A percentile compares a stretch with the other conserved stretches of the same genome.
phyloP scores from a whole-genome alignment of 164 flowering plant species.

The Echeveria elegans region DNA sequence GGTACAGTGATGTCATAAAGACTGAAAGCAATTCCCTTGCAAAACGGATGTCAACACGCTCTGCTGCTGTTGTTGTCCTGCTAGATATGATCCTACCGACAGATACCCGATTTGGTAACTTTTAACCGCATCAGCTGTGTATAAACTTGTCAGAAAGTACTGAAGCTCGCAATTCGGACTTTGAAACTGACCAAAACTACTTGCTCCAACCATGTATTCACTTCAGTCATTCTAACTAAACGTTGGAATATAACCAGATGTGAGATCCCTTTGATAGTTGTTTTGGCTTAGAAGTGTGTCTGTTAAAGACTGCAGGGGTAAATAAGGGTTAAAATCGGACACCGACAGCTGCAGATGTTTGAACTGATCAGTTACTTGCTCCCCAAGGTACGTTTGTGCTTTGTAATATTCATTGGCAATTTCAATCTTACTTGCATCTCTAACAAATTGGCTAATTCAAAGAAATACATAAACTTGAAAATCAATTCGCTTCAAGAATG shows the following conservation, averaged over 20 bases:
- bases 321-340: not conserved
- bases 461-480: not conserved
- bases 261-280: not conserved
- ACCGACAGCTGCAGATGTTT: not conserved
- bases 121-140: not conserved
- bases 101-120: not conserved
- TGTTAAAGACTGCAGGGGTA: not conserved
- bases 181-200: not conserved
- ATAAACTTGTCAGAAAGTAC: not conserved
- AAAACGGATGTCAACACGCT: not conserved
- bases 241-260: not conserved
- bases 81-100: not conserved
- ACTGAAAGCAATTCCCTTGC: conserved; percentile 1
- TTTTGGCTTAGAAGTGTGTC: not conserved
- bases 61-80: not conserved
- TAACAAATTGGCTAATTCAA: not conserved
- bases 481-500: not conserved
- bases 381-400: not conserved
- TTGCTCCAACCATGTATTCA: not conserved
- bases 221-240: not conserved
- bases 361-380: not conserved
- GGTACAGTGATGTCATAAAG: not conserved
- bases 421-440: not conserved
- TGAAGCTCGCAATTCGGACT: not conserved
- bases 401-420: not conserved